Base-by-base conservation (phyloP, 768 basidiomycete genomes). In the Kwoniella mangroviensis region DNA sequence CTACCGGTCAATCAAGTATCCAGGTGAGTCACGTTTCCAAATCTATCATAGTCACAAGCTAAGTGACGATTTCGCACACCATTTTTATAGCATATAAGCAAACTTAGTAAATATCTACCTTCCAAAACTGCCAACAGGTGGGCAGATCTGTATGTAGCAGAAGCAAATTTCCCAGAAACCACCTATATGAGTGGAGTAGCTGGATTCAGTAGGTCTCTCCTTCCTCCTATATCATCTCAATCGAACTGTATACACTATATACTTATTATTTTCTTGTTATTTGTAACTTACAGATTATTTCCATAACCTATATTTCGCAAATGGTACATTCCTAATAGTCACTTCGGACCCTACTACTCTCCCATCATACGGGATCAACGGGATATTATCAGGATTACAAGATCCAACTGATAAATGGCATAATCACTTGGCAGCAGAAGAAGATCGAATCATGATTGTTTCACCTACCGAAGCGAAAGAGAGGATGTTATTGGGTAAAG, bases 281-380 rank as follows among this genome's bases (percentile, higher is more conserved):
- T 34, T 34, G 21, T 21, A 9, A 10, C 6, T 26, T 24, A 2
- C 60, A 71, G 70, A 71, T 34, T 63, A 66, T 45, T 71, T 71
- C 34, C 64, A 72, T 15, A 73, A 73, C 59, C 51, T 74, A 12
- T 74, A 74, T 43, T 63, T 71, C 12, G 42, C 53, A 13, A 66
- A 74, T 24, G 73, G 73, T 11, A 67, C 67, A 5, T 74, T 55
- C 54, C 12, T 68, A 24, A 55, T 66, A 41, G 24, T 74, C 49
- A 74, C 73, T 1, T 65, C 73, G 15, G 54, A 68, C 5, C 65
- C 65, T 5, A 24, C 55, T 2, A 1, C 24, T 28, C 49, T 71
- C 0, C 73, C 73, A 3, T 21, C 24, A 0, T 52, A 54, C n/a
- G 66, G 66, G 10, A 56, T 65, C 1, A 49, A 19, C 55, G 61